Evolutionary conservation across 495 filamentous ascomycete species (phyloP).

Genomic region (Aspergillus heteromorphus): DNA sequence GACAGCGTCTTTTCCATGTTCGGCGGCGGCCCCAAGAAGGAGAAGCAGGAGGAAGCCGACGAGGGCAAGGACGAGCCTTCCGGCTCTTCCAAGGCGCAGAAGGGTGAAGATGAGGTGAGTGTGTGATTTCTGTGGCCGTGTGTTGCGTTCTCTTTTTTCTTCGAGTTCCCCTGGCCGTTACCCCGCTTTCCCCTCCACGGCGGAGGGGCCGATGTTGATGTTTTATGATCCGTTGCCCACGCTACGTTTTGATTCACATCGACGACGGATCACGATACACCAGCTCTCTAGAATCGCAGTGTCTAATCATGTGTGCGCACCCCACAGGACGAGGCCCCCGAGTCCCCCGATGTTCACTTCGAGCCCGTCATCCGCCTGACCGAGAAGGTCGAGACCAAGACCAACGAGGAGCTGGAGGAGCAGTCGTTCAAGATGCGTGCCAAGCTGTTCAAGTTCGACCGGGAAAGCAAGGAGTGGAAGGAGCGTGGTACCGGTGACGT

Average conservation of each 20-base stretch:
- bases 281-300: not conserved
- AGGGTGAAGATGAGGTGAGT: constrained; percentile 51
- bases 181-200: not conserved
- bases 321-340: constrained; percentile 58
- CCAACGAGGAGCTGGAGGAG: constrained; percentile 97
- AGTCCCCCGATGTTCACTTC: constrained; percentile 91
- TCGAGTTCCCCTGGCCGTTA: constrained; percentile 2
- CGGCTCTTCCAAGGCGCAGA: constrained; percentile 80
- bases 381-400: constrained; percentile 94
- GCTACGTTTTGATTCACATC: not conserved
- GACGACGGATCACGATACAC: not conserved
- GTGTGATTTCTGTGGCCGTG: constrained; percentile 15
- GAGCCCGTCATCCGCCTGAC: constrained; percentile 92
- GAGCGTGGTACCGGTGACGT: constrained; percentile 98
- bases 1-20: constrained; percentile 95
- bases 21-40: constrained; percentile 79
- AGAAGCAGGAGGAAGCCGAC: constrained; percentile 76
- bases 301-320: not conserved
- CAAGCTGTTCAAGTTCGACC: constrained; percentile 98
- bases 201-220: not conserved
- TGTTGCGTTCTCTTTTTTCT: not conserved
- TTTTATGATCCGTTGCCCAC: not conserved
- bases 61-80: constrained; percentile 74
- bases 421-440: constrained; percentile 98
- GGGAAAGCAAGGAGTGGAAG: constrained; percentile 92